Conservation (phyloP, 1,284 basidiomycete species). For the Papiliotrema nemorosa region DNA sequence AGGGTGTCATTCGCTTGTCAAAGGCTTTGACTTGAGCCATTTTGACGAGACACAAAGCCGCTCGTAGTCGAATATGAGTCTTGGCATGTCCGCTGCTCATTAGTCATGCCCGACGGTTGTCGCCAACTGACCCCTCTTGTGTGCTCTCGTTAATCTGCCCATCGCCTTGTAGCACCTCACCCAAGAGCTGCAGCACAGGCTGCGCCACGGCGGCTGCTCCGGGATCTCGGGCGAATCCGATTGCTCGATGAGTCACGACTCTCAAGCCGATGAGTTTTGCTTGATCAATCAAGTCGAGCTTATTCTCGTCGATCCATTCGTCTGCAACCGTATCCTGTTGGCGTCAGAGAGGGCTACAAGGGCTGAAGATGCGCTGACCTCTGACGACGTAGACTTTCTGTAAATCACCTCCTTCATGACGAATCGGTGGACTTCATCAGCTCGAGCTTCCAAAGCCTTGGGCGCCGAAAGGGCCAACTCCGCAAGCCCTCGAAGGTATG, state of each 20-base stretch:
- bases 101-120: neutral
- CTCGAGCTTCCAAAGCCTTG: constrained; percentile 70
- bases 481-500: constrained; percentile 66
- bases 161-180: constrained; percentile 61
- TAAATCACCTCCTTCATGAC: constrained; percentile 71
- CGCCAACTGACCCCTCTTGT: constrained; percentile 61
- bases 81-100: constrained; percentile 28
- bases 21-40: constrained; percentile 65
- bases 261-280: constrained; percentile 75
- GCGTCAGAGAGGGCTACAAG: neutral
- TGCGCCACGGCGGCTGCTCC: constrained; percentile 63
- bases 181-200: constrained; percentile 72
- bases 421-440: constrained; percentile 67
- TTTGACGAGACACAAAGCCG: constrained; percentile 75
- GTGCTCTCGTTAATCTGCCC: constrained; percentile 63
- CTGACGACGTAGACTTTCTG: constrained; percentile 52
- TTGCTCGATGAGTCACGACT: constrained; percentile 70
- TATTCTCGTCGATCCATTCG: constrained; percentile 71
- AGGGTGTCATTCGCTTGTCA: constrained; percentile 58
- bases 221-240: constrained; percentile 62
- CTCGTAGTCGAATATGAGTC: constrained; percentile 66
- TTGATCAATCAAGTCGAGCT: constrained; percentile 52
- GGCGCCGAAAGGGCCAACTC: constrained; percentile 70
- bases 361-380: constrained; percentile 50
- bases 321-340: constrained; percentile 52